Conservation (phyloP, 148 eudicot species). For the Selenicereus undatus region DNA sequence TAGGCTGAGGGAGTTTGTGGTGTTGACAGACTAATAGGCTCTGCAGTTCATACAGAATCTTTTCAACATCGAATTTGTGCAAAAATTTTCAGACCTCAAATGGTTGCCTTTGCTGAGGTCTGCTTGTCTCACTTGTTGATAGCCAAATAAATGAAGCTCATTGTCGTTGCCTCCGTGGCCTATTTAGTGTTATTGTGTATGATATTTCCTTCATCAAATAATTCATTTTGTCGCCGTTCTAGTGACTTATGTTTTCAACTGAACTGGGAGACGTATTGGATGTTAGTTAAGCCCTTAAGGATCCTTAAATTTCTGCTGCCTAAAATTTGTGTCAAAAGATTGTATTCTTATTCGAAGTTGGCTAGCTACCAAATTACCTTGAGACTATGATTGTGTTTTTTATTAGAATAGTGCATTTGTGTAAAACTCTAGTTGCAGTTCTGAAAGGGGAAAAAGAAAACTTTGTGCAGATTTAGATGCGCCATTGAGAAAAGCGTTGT, state of each 20-base stretch:
- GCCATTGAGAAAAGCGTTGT: conserved; percentile 64
- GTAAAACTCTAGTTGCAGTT: background rate
- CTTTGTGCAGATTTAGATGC: conserved; percentile 66
- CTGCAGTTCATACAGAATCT: background rate
- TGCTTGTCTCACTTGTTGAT: background rate
- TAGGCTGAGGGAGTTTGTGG: background rate
- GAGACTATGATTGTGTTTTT: background rate
- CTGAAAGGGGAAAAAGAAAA: background rate
- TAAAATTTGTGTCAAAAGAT: background rate
- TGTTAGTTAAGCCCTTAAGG: background rate
- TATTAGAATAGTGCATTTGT: background rate
- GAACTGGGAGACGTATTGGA: background rate
- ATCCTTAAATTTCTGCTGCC: background rate
- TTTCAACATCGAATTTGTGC: background rate
- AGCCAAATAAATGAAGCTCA: background rate
- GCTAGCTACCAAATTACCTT: background rate
- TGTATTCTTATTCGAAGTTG: background rate
- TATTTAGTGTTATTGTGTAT: too few species aligned
- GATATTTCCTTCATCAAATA: too few species aligned
- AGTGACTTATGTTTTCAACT: background rate
- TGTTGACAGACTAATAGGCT: background rate
- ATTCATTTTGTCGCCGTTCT: too few species aligned
- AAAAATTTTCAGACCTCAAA: background rate
- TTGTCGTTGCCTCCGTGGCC: background rate
- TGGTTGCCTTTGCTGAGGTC: background rate